phyloP scores from a whole-genome alignment of 257 asterid species.

The Paraleonurus japonicus region DNA sequence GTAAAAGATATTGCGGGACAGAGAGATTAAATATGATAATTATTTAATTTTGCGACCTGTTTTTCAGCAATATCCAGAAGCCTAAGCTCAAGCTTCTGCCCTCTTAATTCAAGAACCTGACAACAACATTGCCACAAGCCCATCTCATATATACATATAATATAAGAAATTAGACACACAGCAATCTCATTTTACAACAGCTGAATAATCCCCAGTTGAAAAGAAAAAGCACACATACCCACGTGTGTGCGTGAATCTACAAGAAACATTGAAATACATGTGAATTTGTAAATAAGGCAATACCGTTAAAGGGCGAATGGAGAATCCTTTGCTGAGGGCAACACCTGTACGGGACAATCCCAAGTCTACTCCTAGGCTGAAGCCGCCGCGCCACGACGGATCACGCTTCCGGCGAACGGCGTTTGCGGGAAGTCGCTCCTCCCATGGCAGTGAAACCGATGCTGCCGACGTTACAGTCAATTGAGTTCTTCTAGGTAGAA shows the following conservation, averaged over 20 bases:
- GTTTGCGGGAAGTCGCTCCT: slow-evolving; percentile 70
- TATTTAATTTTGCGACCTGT: slow-evolving; percentile 48
- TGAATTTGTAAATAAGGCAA: background rate
- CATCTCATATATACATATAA: background rate
- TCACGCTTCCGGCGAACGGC: slow-evolving; percentile 59
- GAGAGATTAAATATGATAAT: too few species aligned
- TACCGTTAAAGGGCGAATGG: slow-evolving; percentile 77
- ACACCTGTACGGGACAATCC: slow-evolving; percentile 85
- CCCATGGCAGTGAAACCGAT: too few species aligned
- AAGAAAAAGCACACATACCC: background rate
- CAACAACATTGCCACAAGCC: slow-evolving; percentile 1
- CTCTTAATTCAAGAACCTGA: slow-evolving; percentile 80
- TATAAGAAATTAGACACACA: too few species aligned
- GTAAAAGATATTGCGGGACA: too few species aligned
- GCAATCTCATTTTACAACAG: too few species aligned
- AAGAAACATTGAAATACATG: background rate
- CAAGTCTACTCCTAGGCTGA: slow-evolving; percentile 52
- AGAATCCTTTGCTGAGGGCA: slow-evolving; percentile 83
- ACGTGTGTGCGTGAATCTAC: too few species aligned
- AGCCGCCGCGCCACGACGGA: slow-evolving; percentile 51
- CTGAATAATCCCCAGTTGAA: too few species aligned
- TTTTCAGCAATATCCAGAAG: slow-evolving; percentile 71
- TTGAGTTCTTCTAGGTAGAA: too few species aligned
- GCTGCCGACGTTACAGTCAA: background rate
- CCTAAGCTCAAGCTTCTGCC: slow-evolving; percentile 74